Base-by-base conservation (phyloP, 441 rosid genomes). In the Arabidopsis lyrata region DNA sequence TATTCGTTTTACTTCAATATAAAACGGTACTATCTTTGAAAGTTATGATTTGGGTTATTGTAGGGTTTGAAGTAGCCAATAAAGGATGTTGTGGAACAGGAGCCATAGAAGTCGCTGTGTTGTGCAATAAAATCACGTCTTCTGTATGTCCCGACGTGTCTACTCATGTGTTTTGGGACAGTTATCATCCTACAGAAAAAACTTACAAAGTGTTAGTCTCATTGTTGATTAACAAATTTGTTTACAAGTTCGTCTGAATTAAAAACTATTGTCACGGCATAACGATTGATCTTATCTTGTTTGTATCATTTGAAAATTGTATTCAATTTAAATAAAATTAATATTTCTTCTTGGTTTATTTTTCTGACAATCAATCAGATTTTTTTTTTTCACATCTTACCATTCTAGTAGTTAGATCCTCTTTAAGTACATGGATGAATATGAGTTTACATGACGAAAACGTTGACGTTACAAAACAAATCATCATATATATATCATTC, bases 1-100 rank as follows among this genome's bases (percentile, higher is more conserved):
- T 22, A 24, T 38, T 8, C 24, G 41, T 4, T 63, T 44, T 2
- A 4, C 8, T 44, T 34, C 0, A 8, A 12, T 60, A 60, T 29
- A 42, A 45, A 56, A 45, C 39, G 1, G 44, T 48, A 63, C 20
- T 27, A 63, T 42, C 52, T n/a, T 5, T 13, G 53, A 35, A 50
- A 52, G 44, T 62, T 58, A 15, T 61, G 47, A 11, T 35, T 29
- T n/a, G 70, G 49, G 31, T 57, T 62, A 24, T 54, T 64, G 73
- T 80, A 91, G 97, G 95, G 4, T 87, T 87, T 69, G 76, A 60
- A 36, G 80, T 78, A 41, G 57, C 70, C 20, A 77, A 80, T 29
- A 79, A 74, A 72, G 95, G 91, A 9, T 89, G 97, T 34, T 91
- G 97, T 52, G 93, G 95, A 2, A 82, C 89, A 1, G 97, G 95